These are phyloP conservation scores for Talaromyces rugulosus DNA, from an alignment of 2,329 filamentous ascomycete genomes.

Conservation along the genomic window DNA sequence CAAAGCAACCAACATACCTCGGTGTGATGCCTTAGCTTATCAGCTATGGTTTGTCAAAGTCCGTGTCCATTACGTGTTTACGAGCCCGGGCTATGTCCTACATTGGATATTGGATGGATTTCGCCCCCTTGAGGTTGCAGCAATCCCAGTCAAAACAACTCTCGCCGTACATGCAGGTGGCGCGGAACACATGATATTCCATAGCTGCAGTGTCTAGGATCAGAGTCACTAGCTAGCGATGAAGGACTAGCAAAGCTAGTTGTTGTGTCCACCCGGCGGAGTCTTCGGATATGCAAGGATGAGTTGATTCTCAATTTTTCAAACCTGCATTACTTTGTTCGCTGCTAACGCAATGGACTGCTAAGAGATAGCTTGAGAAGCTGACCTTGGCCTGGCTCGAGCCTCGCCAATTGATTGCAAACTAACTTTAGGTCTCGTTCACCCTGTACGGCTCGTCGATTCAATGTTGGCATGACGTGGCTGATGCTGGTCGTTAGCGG, in stretches of 20 bases:
- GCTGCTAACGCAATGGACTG: not conserved
- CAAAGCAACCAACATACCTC: not conserved
- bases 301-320: not conserved
- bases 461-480: not conserved
- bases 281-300: not conserved
- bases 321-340: not conserved
- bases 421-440: not conserved
- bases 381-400: not conserved
- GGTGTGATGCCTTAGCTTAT: not conserved
- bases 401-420: not conserved
- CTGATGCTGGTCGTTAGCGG: not conserved
- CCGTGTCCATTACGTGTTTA: not conserved
- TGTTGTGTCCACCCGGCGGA: not conserved
- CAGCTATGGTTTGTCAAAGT: not conserved
- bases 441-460: not conserved
- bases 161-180: not conserved
- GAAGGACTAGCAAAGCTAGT: not conserved
- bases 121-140: not conserved
- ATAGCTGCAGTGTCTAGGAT: slow-evolving; percentile 5
- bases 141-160: not conserved
- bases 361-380: not conserved
- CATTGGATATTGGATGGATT: not conserved
- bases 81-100: not conserved
- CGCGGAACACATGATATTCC: slow-evolving; percentile 9
- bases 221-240: slow-evolving; percentile 1